Percentiles rank a stretch among this genome's conserved stretches.
Conservation (phyloP, 2,329 filamentous ascomycete genomes). For the Exophiala spinifera region DNA sequence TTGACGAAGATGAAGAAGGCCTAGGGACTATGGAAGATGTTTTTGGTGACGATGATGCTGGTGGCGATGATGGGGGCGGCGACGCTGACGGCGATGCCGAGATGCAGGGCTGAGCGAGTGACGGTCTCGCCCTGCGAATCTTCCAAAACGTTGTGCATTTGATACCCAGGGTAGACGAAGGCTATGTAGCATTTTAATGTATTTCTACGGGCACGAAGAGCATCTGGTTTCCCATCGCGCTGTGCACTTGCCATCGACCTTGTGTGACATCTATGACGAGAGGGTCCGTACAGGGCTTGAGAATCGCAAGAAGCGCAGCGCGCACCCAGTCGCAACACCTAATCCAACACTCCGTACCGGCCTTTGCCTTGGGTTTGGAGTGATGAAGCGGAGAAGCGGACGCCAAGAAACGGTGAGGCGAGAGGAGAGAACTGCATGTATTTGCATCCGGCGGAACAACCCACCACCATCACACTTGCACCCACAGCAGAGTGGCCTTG, state of each 20-base stretch:
- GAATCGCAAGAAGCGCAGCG: too few species aligned
- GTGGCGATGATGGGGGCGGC: slow-evolving; percentile 34
- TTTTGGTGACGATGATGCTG: slow-evolving; percentile 36
- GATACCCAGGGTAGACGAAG: slow-evolving; percentile 4
- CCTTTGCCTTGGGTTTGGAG: too few species aligned
- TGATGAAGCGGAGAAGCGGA: background rate
- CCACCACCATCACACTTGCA: background rate
- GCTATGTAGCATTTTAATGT: background rate
- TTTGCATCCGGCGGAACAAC: background rate
- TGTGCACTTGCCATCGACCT: background rate
- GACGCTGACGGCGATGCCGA: slow-evolving; percentile 44
- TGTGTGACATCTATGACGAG: slow-evolving; percentile 2
- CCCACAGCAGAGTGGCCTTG: background rate
- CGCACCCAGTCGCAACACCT: too few species aligned
- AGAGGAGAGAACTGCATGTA: background rate
- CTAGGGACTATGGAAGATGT: slow-evolving; percentile 32
- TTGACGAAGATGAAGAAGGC: slow-evolving; percentile 29
- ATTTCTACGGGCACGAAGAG: background rate
- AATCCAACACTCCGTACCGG: too few species aligned
- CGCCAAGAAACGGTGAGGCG: background rate
- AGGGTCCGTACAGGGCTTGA: background rate
- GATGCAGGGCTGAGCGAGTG: slow-evolving; percentile 26
- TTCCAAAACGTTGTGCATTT: background rate
- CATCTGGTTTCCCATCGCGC: background rate
- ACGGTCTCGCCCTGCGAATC: background rate